phyloP scores from a whole-genome alignment of 2,329 filamentous ascomycete species.

The Exophiala sp. region DNA sequence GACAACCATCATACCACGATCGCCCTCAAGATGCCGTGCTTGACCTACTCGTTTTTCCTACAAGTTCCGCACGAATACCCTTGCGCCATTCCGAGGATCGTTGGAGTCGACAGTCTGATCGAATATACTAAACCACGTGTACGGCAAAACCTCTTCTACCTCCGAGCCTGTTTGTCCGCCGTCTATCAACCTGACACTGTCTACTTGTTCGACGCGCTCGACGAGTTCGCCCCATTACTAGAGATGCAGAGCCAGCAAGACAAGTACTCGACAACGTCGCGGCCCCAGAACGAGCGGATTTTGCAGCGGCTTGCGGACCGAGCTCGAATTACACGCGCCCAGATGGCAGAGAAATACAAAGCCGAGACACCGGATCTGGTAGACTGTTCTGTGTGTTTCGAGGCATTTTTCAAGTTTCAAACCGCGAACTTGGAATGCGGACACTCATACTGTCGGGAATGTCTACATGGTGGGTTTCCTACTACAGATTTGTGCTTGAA shows the following conservation, averaged over 20 bases:
- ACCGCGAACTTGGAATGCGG: slow-evolving; percentile 5
- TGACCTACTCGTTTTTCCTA: slow-evolving; percentile 10
- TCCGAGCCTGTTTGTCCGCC: slow-evolving; percentile 3
- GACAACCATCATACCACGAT: slow-evolving; percentile 8
- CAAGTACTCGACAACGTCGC: too few relatives aligned
- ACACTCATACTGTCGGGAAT: slow-evolving; percentile 8
- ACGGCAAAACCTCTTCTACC: slow-evolving; percentile 1
- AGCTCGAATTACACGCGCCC: neutral
- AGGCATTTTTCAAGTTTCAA: slow-evolving; percentile 9
- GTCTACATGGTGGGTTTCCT: neutral
- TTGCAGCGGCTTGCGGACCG: neutral
- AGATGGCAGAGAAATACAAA: neutral
- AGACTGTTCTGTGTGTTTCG: slow-evolving; percentile 7
- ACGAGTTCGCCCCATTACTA: slow-evolving; percentile 3
- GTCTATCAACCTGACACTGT: slow-evolving; percentile 5
- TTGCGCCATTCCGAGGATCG: neutral
- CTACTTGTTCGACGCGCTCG: slow-evolving; percentile 8
- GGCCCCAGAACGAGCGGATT: neutral
- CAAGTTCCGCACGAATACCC: slow-evolving; percentile 7
- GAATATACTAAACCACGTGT: slow-evolving; percentile 1
- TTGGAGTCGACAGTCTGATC: slow-evolving; percentile 8
- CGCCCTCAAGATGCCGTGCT: neutral
- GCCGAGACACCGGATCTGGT: slow-evolving; percentile 1
- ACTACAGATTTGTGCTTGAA: neutral
- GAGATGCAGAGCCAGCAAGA: neutral